These are phyloP conservation scores for Acanthamoeba rhysodes DNA, from an alignment of 208 protist genomes.

Conservation along the genomic window DNA sequence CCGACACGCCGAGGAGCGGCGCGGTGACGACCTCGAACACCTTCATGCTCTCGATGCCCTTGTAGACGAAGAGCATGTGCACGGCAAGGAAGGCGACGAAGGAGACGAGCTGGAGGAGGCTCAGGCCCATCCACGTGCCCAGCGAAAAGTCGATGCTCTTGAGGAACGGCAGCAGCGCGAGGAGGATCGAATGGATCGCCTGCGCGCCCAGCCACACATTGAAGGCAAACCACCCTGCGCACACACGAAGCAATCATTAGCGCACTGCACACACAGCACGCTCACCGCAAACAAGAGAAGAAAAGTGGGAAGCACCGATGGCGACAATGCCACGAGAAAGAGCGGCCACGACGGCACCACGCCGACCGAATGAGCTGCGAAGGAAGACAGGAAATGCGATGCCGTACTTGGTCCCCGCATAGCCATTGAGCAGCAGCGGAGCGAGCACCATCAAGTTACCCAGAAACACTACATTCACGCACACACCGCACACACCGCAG, in stretches of 20 bases:
- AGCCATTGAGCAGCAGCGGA: slow-evolving; percentile 17
- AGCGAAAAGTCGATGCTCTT: not conserved
- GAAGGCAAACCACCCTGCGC: slow-evolving; percentile 35
- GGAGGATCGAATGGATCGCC: not conserved
- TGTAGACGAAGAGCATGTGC: slow-evolving; percentile 17
- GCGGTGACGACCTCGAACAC: slow-evolving; percentile 36
- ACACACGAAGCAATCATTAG: not conserved
- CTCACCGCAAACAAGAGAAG: too few species aligned
- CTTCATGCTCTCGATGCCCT: slow-evolving; percentile 57
- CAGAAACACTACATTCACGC: slow-evolving; percentile 31
- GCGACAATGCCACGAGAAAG: slow-evolving; percentile 28
- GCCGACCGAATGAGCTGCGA: not conserved
- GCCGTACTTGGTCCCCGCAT: slow-evolving; percentile 33
- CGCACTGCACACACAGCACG: not conserved
- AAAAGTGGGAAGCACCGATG: not conserved
- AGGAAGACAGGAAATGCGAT: slow-evolving; percentile 53
- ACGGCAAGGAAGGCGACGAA: slow-evolving; percentile 38
- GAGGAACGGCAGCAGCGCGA: slow-evolving; percentile 28
- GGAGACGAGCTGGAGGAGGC: not conserved
- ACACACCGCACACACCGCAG: not conserved
- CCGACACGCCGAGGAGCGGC: slow-evolving; percentile 17
- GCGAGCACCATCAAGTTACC: slow-evolving; percentile 3
- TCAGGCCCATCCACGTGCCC: slow-evolving; percentile 17
- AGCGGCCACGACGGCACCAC: slow-evolving; percentile 8
- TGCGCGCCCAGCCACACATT: slow-evolving; percentile 29